Conservation (phyloP, 495 filamentous ascomycete species). For the Aspergillus conjunctus region DNA sequence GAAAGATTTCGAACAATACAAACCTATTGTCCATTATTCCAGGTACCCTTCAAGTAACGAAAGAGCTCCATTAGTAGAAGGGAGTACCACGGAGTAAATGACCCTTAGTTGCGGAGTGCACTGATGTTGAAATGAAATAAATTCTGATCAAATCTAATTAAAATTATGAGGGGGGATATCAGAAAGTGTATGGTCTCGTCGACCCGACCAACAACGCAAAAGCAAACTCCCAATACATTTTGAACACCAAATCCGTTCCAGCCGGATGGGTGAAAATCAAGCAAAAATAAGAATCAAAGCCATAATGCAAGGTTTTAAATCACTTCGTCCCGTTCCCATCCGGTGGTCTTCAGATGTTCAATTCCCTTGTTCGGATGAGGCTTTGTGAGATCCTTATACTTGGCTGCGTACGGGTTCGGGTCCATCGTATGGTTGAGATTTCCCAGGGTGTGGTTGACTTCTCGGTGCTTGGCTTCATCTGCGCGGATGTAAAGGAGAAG, state of each 20-base stretch:
- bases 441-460: constrained; percentile 93
- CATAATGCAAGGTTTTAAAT: constrained; percentile 48
- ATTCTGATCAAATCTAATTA: neutral
- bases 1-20: too few relatives aligned
- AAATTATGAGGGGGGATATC: constrained; percentile 13
- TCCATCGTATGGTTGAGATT: constrained; percentile 82
- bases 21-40: too few relatives aligned
- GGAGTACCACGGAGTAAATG: too few relatives aligned
- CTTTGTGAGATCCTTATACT: constrained; percentile 64
- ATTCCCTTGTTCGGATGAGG: constrained; percentile 73
- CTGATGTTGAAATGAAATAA: too few relatives aligned
- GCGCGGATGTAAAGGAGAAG: constrained; percentile 86
- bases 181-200: constrained; percentile 5
- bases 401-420: constrained; percentile 84
- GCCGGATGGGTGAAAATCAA: neutral
- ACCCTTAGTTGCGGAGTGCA: too few relatives aligned
- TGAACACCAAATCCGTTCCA: neutral
- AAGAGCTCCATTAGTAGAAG: too few relatives aligned
- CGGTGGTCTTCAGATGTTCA: constrained; percentile 63
- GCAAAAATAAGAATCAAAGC: neutral
- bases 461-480: constrained; percentile 95
- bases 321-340: constrained; percentile 85
- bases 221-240: neutral
- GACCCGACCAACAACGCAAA: constrained; percentile 3
- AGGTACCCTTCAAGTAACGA: too few relatives aligned